Conservation (phyloP, 495 filamentous ascomycete species). For the Aspergillus haitiensis region DNA sequence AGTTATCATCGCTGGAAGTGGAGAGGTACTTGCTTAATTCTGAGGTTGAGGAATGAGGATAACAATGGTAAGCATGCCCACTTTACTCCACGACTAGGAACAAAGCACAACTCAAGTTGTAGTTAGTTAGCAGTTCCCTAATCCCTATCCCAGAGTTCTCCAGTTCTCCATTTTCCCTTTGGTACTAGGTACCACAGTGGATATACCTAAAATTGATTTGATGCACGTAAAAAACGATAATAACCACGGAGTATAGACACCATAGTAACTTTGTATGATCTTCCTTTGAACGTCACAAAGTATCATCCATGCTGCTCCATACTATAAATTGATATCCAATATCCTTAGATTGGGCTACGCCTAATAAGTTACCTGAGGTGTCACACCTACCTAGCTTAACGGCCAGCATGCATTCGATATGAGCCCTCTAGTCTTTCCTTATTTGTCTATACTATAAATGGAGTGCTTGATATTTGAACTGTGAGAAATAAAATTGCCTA, state of each 20-base stretch:
- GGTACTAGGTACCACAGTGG: constrained; percentile 4
- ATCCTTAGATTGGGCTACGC: constrained; percentile 7
- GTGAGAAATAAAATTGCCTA: too few relatives aligned
- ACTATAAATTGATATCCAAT: background rate
- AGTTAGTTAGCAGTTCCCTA: too few relatives aligned
- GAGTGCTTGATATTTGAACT: background rate
- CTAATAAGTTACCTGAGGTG: constrained; percentile 10
- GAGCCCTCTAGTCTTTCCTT: background rate
- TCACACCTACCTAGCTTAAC: constrained; percentile 15
- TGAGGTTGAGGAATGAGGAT: constrained; percentile 17
- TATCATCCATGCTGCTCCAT: too few relatives aligned
- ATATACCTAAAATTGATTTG: constrained; percentile 16
- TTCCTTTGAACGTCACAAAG: too few relatives aligned
- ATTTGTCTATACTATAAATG: background rate
- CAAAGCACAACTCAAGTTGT: too few relatives aligned
- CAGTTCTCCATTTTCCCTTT: background rate
- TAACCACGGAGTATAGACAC: background rate
- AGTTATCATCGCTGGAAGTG: constrained; percentile 27
- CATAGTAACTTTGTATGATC: too few relatives aligned
- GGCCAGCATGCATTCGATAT: constrained; percentile 10
- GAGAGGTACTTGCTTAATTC: constrained; percentile 25
- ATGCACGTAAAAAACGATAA: background rate
- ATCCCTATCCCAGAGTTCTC: background rate
- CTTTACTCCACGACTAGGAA: constrained; percentile 24
- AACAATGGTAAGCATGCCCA: constrained; percentile 26